These are phyloP conservation scores for Protostelium mycophagum DNA, from an alignment of 78 protist species.

Conservation along the genomic window DNA sequence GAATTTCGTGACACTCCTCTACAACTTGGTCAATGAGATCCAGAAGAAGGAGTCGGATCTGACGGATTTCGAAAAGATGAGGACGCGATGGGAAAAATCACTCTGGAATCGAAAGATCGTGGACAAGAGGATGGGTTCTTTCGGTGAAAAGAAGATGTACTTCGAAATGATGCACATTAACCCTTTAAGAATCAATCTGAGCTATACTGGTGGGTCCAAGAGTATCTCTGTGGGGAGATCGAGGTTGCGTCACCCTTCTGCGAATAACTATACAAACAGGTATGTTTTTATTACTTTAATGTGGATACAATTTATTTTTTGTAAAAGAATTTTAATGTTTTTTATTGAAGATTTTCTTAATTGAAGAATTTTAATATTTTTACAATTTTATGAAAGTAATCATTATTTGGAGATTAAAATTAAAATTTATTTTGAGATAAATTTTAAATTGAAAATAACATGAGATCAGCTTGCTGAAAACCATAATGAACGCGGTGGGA, in stretches of 20 bases:
- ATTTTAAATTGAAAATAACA: neutral
- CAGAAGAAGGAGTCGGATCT: constrained; percentile 2
- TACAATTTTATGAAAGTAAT: neutral
- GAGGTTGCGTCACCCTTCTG: constrained; percentile 22
- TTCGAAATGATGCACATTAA: constrained; percentile 45
- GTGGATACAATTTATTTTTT: no score
- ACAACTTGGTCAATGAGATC: constrained; percentile 16
- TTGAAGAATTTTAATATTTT: neutral
- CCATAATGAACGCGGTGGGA: constrained; percentile 11
- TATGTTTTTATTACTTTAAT: no score
- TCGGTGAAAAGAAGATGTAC: constrained; percentile 37
- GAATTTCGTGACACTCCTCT: constrained; percentile 28
- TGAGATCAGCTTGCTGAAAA: neutral
- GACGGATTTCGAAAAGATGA: neutral
- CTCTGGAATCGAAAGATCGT: neutral
- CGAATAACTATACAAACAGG: constrained; percentile 21
- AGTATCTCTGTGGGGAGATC: constrained; percentile 16
- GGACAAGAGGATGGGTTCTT: constrained; percentile 15
- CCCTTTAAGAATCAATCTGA: constrained; percentile 53
- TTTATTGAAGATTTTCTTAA: constrained; percentile 47
- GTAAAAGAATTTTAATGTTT: no score
- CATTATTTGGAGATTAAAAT: neutral
- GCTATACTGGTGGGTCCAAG: neutral
- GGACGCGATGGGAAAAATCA: constrained; percentile 12
- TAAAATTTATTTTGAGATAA: neutral